phyloP scores from a whole-genome alignment of 371 early-diverging fungal genomes.

The Rhizopus delemar region DNA sequence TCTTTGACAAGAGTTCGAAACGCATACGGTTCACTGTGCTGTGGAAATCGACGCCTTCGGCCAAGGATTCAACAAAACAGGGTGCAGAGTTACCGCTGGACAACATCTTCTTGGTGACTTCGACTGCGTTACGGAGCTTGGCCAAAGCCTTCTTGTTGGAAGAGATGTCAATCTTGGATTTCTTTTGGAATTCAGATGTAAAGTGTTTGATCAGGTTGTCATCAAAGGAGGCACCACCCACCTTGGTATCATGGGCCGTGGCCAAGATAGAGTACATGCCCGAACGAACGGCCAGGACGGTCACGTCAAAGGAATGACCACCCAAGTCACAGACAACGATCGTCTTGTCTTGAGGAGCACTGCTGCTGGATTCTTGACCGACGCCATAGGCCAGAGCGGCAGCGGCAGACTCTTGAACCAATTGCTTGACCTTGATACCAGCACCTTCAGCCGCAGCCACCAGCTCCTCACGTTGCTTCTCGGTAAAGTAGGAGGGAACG shows the following conservation, averaged over 20 bases:
- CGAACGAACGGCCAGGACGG: constrained; percentile 83
- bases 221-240: constrained; percentile 95
- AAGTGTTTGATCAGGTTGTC: constrained; percentile 84
- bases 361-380: constrained; percentile 57
- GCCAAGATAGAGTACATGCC: constrained; percentile 90
- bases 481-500: constrained; percentile 92
- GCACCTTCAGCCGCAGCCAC: constrained; percentile 83
- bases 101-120: constrained; percentile 94
- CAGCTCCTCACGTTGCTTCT: constrained; percentile 82
- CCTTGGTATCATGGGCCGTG: constrained; percentile 79
- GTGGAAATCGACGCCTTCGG: constrained; percentile 93
- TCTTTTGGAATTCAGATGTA: constrained; percentile 85
- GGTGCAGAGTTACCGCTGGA: constrained; percentile 85
- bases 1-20: constrained; percentile 88
- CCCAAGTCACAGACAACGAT: constrained; percentile 96
- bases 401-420: constrained; percentile 95
- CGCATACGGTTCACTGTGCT: constrained; percentile 85
- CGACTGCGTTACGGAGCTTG: constrained; percentile 83
- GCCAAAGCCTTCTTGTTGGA: constrained; percentile 74
- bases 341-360: constrained; percentile 69
- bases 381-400: constrained; percentile 94
- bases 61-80: constrained; percentile 89
- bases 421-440: constrained; percentile 86
- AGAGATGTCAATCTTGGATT: constrained; percentile 78
- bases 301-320: constrained; percentile 92